phyloP scores from a whole-genome alignment of 129 eudicot genomes.

The Deinandra increscens region DNA sequence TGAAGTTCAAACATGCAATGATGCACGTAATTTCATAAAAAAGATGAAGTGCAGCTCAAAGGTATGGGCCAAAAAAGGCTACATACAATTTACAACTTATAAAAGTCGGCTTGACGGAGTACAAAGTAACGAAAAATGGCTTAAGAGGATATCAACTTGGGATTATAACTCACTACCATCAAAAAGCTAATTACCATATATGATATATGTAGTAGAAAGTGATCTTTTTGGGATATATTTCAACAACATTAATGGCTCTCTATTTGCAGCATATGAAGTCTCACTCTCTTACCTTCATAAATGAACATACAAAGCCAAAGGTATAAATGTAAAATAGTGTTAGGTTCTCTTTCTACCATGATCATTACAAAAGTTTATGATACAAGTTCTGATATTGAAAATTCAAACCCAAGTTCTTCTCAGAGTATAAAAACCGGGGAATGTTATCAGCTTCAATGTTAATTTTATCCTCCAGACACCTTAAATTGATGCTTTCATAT shows the following conservation, averaged over 20 bases:
- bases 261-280: not conserved
- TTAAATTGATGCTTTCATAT: not conserved
- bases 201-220: not conserved
- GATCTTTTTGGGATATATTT: not conserved
- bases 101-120: not conserved
- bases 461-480: not conserved
- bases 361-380: too few species aligned
- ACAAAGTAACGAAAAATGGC: not conserved
- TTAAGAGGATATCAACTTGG: not conserved
- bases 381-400: slow-evolving; percentile 4
- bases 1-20: not conserved
- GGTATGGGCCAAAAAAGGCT: too few species aligned
- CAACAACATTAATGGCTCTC: not conserved
- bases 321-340: too few species aligned
- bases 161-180: not conserved
- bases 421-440: not conserved
- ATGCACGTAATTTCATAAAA: not conserved
- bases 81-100: slow-evolving; percentile 5
- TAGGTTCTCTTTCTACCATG: too few species aligned
- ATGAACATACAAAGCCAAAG: not conserved
- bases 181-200: not conserved
- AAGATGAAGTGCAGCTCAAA: not conserved
- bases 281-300: slow-evolving; percentile 9
- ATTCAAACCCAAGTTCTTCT: not conserved
- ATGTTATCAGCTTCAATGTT: not conserved